Percentiles rank a stretch among this genome's conserved stretches.
These are phyloP conservation scores for Ceratobasidium sp. DNA, from an alignment of 1,284 basidiomycete genomes.

Conservation along the genomic window DNA sequence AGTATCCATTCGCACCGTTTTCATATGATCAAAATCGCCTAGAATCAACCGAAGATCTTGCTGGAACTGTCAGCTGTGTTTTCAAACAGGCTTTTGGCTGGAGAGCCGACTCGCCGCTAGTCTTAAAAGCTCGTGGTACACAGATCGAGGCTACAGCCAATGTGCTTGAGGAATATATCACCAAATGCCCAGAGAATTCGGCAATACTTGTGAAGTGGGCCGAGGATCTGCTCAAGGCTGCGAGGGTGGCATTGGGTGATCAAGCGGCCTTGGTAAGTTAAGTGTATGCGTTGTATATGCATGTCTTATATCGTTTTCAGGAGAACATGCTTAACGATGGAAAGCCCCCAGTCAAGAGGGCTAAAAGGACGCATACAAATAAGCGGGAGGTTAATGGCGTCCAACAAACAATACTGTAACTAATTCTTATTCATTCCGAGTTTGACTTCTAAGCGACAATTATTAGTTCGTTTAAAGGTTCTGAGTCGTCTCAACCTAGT, in stretches of 20 bases:
- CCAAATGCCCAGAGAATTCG: background rate
- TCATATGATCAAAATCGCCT: background rate
- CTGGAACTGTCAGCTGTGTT: background rate
- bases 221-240: background rate
- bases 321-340: too few relatives aligned
- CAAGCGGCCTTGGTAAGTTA: background rate
- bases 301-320: too few relatives aligned
- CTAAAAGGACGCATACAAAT: too few relatives aligned
- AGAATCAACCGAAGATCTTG: background rate
- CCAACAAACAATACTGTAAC: too few relatives aligned
- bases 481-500: too few relatives aligned
- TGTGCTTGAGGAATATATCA: background rate
- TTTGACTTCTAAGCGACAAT: too few relatives aligned
- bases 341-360: too few relatives aligned
- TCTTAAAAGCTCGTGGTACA: background rate
- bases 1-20: background rate
- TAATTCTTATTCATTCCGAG: too few relatives aligned
- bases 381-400: too few relatives aligned
- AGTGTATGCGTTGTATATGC: background rate
- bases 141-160: background rate
- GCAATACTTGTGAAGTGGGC: background rate
- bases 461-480: too few relatives aligned
- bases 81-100: background rate
- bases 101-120: background rate
- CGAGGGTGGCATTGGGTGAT: background rate